Evolutionary conservation across 345 rosid species (phyloP), one percentile per base, ranked within the genome.

Genomic region (Euphorbia tirucalli): DNA sequence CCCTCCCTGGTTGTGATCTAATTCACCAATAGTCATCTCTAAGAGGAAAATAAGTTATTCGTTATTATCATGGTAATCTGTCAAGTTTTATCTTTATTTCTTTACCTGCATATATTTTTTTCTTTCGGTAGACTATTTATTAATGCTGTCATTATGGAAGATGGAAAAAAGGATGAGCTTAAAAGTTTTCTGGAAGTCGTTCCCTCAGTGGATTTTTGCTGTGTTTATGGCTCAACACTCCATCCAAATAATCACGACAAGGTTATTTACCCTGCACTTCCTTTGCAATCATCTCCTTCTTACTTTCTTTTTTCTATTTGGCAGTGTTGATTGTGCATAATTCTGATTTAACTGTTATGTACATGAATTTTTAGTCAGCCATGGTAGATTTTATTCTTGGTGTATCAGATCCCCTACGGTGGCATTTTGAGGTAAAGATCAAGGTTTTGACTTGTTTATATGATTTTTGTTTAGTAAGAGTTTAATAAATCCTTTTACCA

Each of bases 321-420:
- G 5, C 9, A 57, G 30, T 21, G 5, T 70, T 44, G 50, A 3
- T 46, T 19, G 30, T 8, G 55, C 56, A 28, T 24, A 21, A n/a
- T n/a, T n/a, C n/a, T 0, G 37, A 11, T 30, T 59, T 8, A 37
- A 62, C 18, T 24, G 39, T 15, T 7, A 48, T 71, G 43, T 15
- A 30, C 70, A 61, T 74, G 56, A 22, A 43, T 69, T 77, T 80
- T 46, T 52, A 90, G 97, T 86, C 92, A 66, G 82, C 87, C 61
- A 92, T 92, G 98, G 81, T 89, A 21, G 98, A 92, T 77, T 94
- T 81, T 78, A 81, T 90, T 61, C 79, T 94, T 64, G 98, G 97
- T 46, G 98, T 92, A 52, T 80, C 95, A 46, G 92, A 94, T 82
- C 93, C 97, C 24, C 48, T 75, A 79, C 80, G 87, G 74, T 94